Base-by-base conservation (phyloP, 2,329 filamentous ascomycete genomes). In the Colletotrichum echinochloae region DNA sequence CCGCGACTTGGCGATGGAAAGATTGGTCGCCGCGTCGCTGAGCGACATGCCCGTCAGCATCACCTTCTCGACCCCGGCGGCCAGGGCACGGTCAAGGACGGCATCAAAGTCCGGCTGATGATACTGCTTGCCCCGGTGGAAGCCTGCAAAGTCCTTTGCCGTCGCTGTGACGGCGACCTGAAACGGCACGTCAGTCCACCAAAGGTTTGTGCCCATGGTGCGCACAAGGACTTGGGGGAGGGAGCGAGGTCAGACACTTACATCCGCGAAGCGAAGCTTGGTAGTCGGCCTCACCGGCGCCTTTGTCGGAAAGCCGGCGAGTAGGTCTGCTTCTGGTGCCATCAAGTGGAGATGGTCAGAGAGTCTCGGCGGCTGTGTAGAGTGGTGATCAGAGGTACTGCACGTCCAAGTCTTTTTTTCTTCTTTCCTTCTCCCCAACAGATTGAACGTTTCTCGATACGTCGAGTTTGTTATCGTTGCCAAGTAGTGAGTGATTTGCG, bases 61-160 rank as follows among this genome's bases (percentile, higher is more conserved):
- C 5, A 86, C 74, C 67, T 83, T 81, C 14, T 80, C 74, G 5
- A 86, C 84, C 2, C 82, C 79, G 0, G 81, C 79, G n/a, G 77
- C 78, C 5, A 75, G 76, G 1, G 82, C 81, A 0, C 86, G 80
- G 33, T 82, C 80, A 41, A 86, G 78, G 0, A 81, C 82, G 1
- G 79, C 76, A 1, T 75, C 71, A 65, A 86, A 83, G 70, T 87
- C 85, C 1, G 82, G 76, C 4, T 79, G 76, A 59, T 87, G 85
- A 60, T 84, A 83, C 67, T 84, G 79, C 70, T 86, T 86, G 70
- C 79, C 80, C 8, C 85, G 82, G 70, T 87, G 87, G 65, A 84
- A 79, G 18, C 85, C 85, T n/a, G 82, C 80, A 65, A 86, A 87
- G 68, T 87, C 83, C 11, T 80, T 79, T 0, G 80, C 80, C 14